Conservation (phyloP, 2,329 filamentous ascomycete genomes). For the Tolypocladium amazonense region DNA sequence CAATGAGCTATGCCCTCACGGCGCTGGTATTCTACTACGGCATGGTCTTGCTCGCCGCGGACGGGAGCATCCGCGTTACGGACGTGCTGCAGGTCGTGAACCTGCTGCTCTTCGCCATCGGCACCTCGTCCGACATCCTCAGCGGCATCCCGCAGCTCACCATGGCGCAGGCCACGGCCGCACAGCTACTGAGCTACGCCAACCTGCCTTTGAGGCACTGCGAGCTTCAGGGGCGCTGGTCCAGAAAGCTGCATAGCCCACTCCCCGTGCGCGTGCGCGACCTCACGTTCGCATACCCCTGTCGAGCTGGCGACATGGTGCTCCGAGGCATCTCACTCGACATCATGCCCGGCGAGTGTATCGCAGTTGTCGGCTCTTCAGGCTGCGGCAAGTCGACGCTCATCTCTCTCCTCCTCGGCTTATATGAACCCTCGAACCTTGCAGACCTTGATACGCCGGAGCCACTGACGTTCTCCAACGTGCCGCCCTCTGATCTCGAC, state of each 20-base stretch:
- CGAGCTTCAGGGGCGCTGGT: slow-evolving; percentile 46
- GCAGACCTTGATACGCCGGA: background rate
- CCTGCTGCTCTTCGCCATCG: slow-evolving; percentile 73
- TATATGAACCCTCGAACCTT: slow-evolving; percentile 42
- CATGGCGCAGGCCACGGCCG: slow-evolving; percentile 60
- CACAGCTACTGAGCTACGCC: slow-evolving; percentile 60
- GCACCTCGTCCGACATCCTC: slow-evolving; percentile 59
- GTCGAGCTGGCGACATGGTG: slow-evolving; percentile 37
- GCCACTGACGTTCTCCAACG: slow-evolving; percentile 46
- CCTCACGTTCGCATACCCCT: slow-evolving; percentile 64
- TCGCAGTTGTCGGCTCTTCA: slow-evolving; percentile 72
- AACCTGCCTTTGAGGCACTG: slow-evolving; percentile 40
- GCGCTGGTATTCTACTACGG: slow-evolving; percentile 82
- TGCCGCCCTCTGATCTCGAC: slow-evolving; percentile 48
- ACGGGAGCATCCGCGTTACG: slow-evolving; percentile 36
- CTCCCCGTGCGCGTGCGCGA: slow-evolving; percentile 37
- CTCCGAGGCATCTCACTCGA: slow-evolving; percentile 56
- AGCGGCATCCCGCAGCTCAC: slow-evolving; percentile 72
- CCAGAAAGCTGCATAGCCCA: slow-evolving; percentile 11
- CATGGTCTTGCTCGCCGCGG: slow-evolving; percentile 46
- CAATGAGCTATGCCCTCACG: slow-evolving; percentile 58
- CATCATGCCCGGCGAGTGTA: slow-evolving; percentile 52
- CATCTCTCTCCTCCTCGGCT: slow-evolving; percentile 59
- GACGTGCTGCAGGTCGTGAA: slow-evolving; percentile 66
- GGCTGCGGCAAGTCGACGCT: slow-evolving; percentile 91